Evolutionary conservation across 352 stramenopile genomes (phyloP), one percentile per base, ranked within the genome.

Genomic region (Pelagophyceae sp.): DNA sequence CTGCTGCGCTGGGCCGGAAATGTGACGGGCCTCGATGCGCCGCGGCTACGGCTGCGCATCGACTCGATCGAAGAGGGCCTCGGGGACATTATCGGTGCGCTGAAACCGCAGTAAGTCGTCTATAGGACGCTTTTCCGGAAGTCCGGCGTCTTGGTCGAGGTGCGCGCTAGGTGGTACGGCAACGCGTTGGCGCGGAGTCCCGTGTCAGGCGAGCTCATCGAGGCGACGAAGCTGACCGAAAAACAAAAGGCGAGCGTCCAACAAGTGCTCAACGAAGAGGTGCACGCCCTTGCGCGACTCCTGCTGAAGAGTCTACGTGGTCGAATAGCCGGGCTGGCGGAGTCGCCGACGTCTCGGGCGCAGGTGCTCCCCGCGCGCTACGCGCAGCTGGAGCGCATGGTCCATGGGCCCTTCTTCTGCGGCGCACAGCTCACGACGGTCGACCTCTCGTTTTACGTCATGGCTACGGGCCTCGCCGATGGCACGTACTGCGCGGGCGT

Each of bases 1-100:
- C 88, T 92, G 38, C 78, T 93, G 70, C 84, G 88, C 0, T 92
- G 85, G 64, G 86, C 83, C 5, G 90, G 90, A 3, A 83, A 85
- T 0, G 77, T 90, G 54, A 78, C 77, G n/a, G 87, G 87, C 0
- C 60, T 93, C 17, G 90, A 90, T 75, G 88, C 90, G 35, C 58
- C 80, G 20, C 83, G 31, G 72, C 88, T 6, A 58, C 87, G 31
- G 74, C 87, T 93, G 31, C 81, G 84, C n/a, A 82, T 87, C 35
- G 83, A 86, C 38, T 29, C 29, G 33, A 5, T 82, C 0, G 67
- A 75, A 27, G 78, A 80, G 61, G 38, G 29, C n/a, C 5, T 31
- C 37, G 76, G 54, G 33, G 78, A 82, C 33, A 45, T 82, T 23
- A 23, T n/a, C 2, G 15, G 29, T 1, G 63, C 15, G 5, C 15